Conservation (phyloP, 345 rosid species). For the Erucastrum elatum region DNA sequence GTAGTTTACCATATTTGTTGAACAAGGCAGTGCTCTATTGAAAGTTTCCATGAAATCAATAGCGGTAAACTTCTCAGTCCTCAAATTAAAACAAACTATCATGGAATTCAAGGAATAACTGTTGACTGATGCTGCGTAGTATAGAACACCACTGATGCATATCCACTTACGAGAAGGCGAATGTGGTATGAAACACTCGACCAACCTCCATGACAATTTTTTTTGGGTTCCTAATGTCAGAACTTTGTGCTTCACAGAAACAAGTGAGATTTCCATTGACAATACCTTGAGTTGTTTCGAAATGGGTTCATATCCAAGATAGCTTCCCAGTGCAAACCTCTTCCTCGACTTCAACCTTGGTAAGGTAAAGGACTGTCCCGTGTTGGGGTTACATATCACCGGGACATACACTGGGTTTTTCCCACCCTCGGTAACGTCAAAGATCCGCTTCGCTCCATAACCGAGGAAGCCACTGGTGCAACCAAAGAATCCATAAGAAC, state of each 20-base stretch:
- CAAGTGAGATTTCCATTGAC: not conserved
- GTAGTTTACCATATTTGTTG: not conserved
- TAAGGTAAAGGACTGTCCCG: too few species aligned
- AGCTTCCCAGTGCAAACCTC: not conserved
- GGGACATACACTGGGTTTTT: too few species aligned
- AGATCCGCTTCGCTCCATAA: too few species aligned
- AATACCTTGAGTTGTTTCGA: not conserved
- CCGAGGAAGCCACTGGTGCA: too few species aligned
- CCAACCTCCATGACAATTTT: not conserved
- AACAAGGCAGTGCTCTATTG: not conserved
- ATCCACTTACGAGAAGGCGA: not conserved
- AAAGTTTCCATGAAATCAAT: not conserved
- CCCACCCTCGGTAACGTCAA: too few species aligned
- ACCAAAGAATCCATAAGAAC: too few species aligned
- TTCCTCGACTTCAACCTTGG: too few species aligned
- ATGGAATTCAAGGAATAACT: not conserved
- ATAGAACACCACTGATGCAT: not conserved
- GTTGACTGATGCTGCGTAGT: not conserved
- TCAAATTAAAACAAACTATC: not conserved
- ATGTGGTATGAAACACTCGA: not conserved
- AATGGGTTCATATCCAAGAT: not conserved
- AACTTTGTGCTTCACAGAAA: not conserved
- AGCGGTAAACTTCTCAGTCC: not conserved
- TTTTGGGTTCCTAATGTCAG: not conserved
- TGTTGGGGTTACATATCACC: too few species aligned